phyloP scores from a whole-genome alignment of 1,284 basidiomycete species.

The Kwoniella shivajii region DNA sequence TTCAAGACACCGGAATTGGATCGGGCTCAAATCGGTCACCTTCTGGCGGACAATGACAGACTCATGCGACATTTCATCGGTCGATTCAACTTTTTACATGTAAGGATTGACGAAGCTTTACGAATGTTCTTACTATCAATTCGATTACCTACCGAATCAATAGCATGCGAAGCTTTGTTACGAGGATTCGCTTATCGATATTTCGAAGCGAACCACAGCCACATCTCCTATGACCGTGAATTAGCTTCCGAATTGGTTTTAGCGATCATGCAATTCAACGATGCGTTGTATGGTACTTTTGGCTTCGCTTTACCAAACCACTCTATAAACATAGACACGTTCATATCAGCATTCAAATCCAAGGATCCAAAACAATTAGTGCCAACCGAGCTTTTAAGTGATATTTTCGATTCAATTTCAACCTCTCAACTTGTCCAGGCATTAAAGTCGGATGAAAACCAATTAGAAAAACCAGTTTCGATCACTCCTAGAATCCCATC shows the following conservation, averaged over 20 bases:
- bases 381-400: slow-evolving; percentile 70
- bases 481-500: slow-evolving; percentile 72
- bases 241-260: slow-evolving; percentile 76
- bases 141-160: slow-evolving; percentile 65
- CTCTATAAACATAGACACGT: slow-evolving; percentile 70
- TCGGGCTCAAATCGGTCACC: slow-evolving; percentile 76
- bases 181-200: slow-evolving; percentile 79
- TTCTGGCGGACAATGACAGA: slow-evolving; percentile 72
- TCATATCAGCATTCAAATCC: slow-evolving; percentile 73
- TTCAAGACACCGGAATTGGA: slow-evolving; percentile 85
- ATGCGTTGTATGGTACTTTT: slow-evolving; percentile 49
- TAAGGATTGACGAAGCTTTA: slow-evolving; percentile 85
- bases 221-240: slow-evolving; percentile 75
- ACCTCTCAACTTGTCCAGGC: slow-evolving; percentile 73
- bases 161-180: slow-evolving; percentile 67
- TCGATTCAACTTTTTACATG: slow-evolving; percentile 76
- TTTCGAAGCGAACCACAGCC: slow-evolving; percentile 81
- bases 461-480: slow-evolving; percentile 56
- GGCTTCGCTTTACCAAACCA: slow-evolving; percentile 66
- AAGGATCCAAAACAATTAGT: slow-evolving; percentile 71
- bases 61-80: slow-evolving; percentile 83
- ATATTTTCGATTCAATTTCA: slow-evolving; percentile 75
- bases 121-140: slow-evolving; percentile 84
- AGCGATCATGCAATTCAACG: slow-evolving; percentile 70
- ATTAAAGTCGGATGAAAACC: slow-evolving; percentile 55